phyloP scores from a whole-genome alignment of 1,284 basidiomycete genomes.

The Ceratobasidium sp. region DNA sequence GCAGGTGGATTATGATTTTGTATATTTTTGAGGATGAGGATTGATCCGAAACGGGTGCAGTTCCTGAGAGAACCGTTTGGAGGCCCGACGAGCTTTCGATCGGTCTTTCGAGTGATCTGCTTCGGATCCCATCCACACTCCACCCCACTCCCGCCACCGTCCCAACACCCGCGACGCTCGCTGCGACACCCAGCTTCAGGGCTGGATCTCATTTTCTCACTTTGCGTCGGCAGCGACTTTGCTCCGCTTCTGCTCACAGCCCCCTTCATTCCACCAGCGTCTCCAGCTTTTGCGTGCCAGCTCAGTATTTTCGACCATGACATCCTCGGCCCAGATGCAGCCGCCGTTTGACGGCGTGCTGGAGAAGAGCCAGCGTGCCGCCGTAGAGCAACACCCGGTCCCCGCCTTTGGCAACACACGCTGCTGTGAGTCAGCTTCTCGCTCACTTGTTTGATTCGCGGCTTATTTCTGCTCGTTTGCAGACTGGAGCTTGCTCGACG shows the following conservation, averaged over 20 bases:
- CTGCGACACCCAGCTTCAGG: conserved; percentile 8
- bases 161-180: not conserved
- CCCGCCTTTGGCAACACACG: conserved; percentile 21
- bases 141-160: conserved; percentile 4
- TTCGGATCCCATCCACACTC: conserved; percentile 8
- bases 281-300: conserved; percentile 8
- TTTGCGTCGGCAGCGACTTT: too few relatives aligned
- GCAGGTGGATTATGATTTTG: not conserved
- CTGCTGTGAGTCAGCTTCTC: conserved; percentile 20
- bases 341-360: conserved; percentile 20
- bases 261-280: too few relatives aligned
- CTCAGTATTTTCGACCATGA: not conserved
- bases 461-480: conserved; percentile 7
- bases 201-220: not conserved
- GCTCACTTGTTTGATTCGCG: too few relatives aligned
- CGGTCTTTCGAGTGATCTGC: conserved; percentile 22
- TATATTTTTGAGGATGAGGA: conserved; percentile 1
- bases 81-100: conserved; percentile 27
- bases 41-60: not conserved
- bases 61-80: conserved; percentile 29
- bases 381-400: conserved; percentile 17
- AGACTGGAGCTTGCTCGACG: conserved; percentile 79
- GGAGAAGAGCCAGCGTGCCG: conserved; percentile 22
- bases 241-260: too few relatives aligned
- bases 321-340: not conserved